Percentiles rank a stretch among this genome's conserved stretches.
These are phyloP conservation scores for Platanus orientalis DNA, from an alignment of 164 flowering plant species.

Conservation along the genomic window DNA sequence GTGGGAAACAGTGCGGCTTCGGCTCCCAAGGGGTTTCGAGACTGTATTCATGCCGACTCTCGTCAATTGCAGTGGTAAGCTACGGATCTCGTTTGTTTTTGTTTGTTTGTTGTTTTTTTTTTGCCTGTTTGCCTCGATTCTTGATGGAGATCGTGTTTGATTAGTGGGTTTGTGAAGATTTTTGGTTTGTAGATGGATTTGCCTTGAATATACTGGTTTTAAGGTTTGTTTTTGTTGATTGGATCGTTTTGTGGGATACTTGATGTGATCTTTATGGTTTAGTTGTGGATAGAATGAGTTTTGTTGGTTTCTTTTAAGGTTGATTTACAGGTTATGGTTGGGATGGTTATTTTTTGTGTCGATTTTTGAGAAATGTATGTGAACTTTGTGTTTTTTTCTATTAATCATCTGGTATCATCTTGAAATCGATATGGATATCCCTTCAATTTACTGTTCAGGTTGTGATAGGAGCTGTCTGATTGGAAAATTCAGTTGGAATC, in stretches of 20 bases:
- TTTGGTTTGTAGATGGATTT: not conserved
- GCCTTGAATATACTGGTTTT: not conserved
- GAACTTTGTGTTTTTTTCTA: too few relatives aligned
- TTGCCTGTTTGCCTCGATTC: not conserved
- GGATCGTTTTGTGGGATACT: not conserved
- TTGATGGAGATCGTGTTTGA: not conserved
- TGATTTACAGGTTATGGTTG: too few relatives aligned
- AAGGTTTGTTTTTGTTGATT: not conserved
- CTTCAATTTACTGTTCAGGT: not conserved
- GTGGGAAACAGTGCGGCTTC: slow-evolving; percentile 4
- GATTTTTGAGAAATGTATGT: too few relatives aligned
- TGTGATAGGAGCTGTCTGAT: not conserved
- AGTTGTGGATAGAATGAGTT: too few relatives aligned
- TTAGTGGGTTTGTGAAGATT: not conserved
- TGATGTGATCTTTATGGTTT: too few relatives aligned
- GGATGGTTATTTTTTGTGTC: too few relatives aligned
- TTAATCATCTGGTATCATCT: too few relatives aligned
- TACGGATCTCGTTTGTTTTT: not conserved
- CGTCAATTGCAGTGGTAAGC: slow-evolving; percentile 29
- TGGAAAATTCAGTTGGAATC: too few relatives aligned
- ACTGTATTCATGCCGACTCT: slow-evolving; percentile 27
- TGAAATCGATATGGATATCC: not conserved
- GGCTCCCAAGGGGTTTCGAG: slow-evolving; percentile 3
- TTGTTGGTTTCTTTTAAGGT: not conserved
- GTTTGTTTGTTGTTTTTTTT: not conserved